phyloP scores from a whole-genome alignment of 106 monocot species.

The Allium fistulosum region DNA sequence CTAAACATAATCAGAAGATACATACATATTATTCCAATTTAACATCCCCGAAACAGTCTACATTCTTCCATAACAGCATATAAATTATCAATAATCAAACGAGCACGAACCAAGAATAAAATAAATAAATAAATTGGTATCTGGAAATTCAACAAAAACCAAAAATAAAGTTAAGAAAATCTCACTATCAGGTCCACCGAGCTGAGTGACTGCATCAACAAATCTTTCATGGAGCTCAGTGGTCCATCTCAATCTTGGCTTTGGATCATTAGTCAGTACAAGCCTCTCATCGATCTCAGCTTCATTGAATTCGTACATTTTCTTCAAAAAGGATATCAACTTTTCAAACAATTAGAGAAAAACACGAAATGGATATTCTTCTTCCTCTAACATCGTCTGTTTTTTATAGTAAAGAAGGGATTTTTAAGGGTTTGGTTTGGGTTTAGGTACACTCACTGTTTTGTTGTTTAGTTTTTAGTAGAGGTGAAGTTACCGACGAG shows the following conservation, averaged over 20 bases:
- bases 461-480: not conserved
- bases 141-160: not conserved
- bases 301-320: slow-evolving; percentile 1
- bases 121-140: slow-evolving; percentile 1
- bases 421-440: not conserved
- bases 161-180: not conserved
- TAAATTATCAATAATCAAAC: too few species aligned
- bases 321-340: not conserved
- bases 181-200: slow-evolving; percentile 78
- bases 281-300: slow-evolving; percentile 10
- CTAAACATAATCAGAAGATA: too few species aligned
- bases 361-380: not conserved
- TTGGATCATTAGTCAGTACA: slow-evolving; percentile 32
- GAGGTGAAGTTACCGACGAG: not conserved
- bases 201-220: slow-evolving; percentile 66
- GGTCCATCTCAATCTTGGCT: slow-evolving; percentile 73
- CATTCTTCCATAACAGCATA: too few species aligned
- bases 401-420: not conserved
- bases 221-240: slow-evolving; percentile 71
- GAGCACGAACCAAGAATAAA: not conserved
- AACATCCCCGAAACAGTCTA: too few species aligned
- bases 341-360: not conserved
- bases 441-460: not conserved
- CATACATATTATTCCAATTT: too few species aligned
- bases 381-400: not conserved